Conservation (phyloP, 176 grass and related monocot species). For the Bolboschoenus planiculmis region DNA sequence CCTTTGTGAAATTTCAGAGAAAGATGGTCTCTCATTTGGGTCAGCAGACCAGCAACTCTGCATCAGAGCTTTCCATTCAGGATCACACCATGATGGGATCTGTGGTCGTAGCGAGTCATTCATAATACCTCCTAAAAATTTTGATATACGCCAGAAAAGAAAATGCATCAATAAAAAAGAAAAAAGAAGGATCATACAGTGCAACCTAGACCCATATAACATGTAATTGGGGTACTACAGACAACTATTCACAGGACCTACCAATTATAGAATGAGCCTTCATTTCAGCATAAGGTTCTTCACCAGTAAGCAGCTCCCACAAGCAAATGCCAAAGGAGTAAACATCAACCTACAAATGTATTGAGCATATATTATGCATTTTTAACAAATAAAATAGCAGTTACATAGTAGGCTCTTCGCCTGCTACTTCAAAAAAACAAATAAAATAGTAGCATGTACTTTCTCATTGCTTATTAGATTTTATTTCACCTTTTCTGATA, state of each 20-base stretch:
- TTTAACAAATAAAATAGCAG: background rate
- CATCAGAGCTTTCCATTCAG: conserved; percentile 97
- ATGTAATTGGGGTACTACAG: conserved; percentile 18
- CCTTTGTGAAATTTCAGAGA: conserved; percentile 86
- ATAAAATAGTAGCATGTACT: background rate
- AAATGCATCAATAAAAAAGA: conserved; percentile 6
- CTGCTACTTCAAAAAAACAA: no score
- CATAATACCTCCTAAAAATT: conserved; percentile 63
- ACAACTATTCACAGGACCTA: conserved; percentile 24
- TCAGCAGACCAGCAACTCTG: conserved; percentile 79
- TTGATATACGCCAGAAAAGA: conserved; percentile 14
- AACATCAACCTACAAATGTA: conserved; percentile 62
- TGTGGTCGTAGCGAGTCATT: conserved; percentile 76
- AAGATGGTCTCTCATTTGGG: conserved; percentile 72
- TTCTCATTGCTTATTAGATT: background rate
- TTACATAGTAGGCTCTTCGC: no score
- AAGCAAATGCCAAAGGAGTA: conserved; percentile 96
- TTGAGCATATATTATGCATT: background rate
- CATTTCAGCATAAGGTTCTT: conserved; percentile 91
- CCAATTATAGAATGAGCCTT: conserved; percentile 80
- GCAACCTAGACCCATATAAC: conserved; percentile 10
- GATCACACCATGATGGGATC: conserved; percentile 92
- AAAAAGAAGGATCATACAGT: background rate
- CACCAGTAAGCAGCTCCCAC: conserved; percentile 97
- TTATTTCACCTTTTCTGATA: conserved; percentile 84